Base-by-base conservation (phyloP, 1,284 basidiomycete genomes). In the Cutaneotrichosporon curvatum region DNA sequence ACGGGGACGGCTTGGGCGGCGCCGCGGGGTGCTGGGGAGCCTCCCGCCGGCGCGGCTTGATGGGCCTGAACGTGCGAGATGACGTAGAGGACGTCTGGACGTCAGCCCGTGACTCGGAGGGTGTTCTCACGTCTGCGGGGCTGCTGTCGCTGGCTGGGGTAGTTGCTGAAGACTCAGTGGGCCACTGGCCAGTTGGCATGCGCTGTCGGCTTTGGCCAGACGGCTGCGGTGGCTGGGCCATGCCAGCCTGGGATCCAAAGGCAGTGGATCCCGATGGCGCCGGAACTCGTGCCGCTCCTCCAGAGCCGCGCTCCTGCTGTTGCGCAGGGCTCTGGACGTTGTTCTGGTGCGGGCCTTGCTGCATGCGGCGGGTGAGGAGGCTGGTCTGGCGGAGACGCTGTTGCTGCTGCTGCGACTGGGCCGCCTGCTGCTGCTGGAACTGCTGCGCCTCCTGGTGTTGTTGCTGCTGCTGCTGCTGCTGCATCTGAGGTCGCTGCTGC, bases 331-430 rank as follows among this genome's bases (percentile, higher is more conserved):
- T 41, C 44, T 22, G 36, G 46, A 14, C 12, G 40, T 22, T 22
- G 20, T 45, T 18, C 31, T 47, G 55, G 15, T 55, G 50, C 37
- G 7, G 25, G 25, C 25, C 25, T 12, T 63, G 57, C 50, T 63
- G 64, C 32, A 64, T 45, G n/a, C 61, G 59, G 1, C 63, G 53
- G 1, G 61, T 57, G 19, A 66, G 49, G 6, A 66, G 49, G 43
- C 63, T 64, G 12, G 50, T 50, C 32, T 46, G 45, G 37, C 33
- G 41, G 19, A 35, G 47, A 25, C 10, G 36, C 19, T 42, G 49
- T 37, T 44, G 37, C 18, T 47, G 47, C 6, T 36, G 34, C 36
- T 39, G 46, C 3, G 33, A 36, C 21, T 42, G 43, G 15, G 37
- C 21, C 9, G 25, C 39, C 40, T 51, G 36, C 4, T 25, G 35